Evolutionary conservation across 805 yeast species (phyloP).

Genomic region (Monosporozyma aquatica): DNA sequence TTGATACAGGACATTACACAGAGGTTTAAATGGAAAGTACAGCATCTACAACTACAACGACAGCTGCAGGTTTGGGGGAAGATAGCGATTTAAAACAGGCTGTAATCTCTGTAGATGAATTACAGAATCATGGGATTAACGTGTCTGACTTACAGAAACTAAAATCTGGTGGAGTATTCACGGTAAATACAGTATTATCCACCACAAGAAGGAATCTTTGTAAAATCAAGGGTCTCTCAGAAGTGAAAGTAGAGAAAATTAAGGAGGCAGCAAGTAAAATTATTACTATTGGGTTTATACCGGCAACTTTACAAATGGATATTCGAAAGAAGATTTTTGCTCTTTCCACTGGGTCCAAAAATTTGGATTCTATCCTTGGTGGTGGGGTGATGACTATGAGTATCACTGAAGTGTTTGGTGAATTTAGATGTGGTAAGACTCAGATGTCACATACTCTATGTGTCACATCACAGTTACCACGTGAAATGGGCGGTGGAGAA

Average conservation of each 20-base stretch:
- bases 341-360: conserved; percentile 63
- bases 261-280: conserved; percentile 65
- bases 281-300: conserved; percentile 58
- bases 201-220: conserved; percentile 58
- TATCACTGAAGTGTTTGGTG: conserved; percentile 73
- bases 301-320: conserved; percentile 62
- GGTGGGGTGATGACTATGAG: conserved; percentile 74
- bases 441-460: conserved; percentile 73
- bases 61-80: conserved; percentile 11
- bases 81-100: conserved; percentile 17
- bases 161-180: conserved; percentile 57
- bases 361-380: conserved; percentile 57
- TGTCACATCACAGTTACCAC: conserved; percentile 66
- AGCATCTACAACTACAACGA: conserved; percentile 5
- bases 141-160: conserved; percentile 63
- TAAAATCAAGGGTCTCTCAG: conserved; percentile 63
- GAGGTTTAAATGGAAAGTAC: too few species aligned
- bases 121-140: conserved; percentile 61
- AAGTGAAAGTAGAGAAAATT: conserved; percentile 68
- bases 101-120: conserved; percentile 38
- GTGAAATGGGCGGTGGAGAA: conserved; percentile 66
- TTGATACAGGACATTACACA: too few species aligned
- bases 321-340: conserved; percentile 54
- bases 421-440: conserved; percentile 75
- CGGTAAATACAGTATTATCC: conserved; percentile 48